Percentiles rank a stretch among this genome's conserved stretches.
phyloP scores from a whole-genome alignment of 805 yeast genomes.

The Candida methanosorbosa region DNA sequence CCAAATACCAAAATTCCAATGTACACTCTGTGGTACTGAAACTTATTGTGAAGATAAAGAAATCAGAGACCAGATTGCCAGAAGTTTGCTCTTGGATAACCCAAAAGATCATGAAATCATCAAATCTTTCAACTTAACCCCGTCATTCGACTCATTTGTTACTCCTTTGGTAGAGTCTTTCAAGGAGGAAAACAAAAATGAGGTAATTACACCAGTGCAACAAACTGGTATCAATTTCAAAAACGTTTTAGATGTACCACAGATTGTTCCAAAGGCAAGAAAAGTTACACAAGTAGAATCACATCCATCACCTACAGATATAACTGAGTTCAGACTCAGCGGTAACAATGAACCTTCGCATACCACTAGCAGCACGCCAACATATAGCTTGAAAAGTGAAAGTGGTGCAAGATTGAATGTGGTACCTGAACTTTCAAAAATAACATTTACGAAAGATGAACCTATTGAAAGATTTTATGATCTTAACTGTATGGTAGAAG shows the following conservation, averaged over 20 bases:
- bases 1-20: too few relatives aligned
- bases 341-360: not conserved
- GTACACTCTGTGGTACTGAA: too few relatives aligned
- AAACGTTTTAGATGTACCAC: not conserved
- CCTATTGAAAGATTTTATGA: conserved; percentile 10
- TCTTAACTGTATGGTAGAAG: conserved; percentile 15
- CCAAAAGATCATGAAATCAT: conserved; percentile 2
- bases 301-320: conserved; percentile 4
- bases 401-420: conserved; percentile 15
- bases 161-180: conserved; percentile 6
- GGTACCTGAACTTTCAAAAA: conserved; percentile 18
- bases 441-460: conserved; percentile 8
- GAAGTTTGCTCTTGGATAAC: conserved; percentile 5
- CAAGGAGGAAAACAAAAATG: not conserved
- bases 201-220: conserved; percentile 14
- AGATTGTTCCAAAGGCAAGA: not conserved
- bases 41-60: conserved; percentile 11
- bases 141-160: not conserved
- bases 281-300: not conserved
- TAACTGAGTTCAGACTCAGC: too few relatives aligned
- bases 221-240: conserved; percentile 15
- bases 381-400: not conserved
- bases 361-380: not conserved
- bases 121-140: conserved; percentile 2
- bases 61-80: conserved; percentile 8